Evolutionary conservation across 305 asterid species (phyloP).

Genomic region (Fraxinus ornus): DNA sequence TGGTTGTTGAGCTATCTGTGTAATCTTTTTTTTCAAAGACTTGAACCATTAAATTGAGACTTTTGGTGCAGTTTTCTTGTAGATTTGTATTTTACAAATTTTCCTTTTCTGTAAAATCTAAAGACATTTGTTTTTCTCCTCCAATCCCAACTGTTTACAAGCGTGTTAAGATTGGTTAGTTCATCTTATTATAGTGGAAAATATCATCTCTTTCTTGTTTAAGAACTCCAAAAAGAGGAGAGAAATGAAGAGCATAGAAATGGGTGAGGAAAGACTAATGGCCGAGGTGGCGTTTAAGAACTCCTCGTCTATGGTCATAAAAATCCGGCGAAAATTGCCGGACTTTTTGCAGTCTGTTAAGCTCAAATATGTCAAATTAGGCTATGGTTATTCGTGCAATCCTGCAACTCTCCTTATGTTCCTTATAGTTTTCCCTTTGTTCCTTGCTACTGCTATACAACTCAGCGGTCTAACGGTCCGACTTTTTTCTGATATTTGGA

Average conservation of each 20-base stretch:
- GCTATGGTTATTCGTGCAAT: constrained; percentile 32
- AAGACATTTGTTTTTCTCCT: background rate
- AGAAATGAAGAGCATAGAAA: constrained; percentile 40
- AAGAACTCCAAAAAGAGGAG: background rate
- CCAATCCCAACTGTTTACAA: constrained; percentile 19
- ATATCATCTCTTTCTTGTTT: background rate
- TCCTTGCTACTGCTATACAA: constrained; percentile 15
- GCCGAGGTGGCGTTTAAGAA: constrained; percentile 75
- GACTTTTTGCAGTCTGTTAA: constrained; percentile 37
- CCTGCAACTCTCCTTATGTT: constrained; percentile 23
- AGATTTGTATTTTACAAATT: background rate
- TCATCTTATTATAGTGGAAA: constrained; percentile 12
- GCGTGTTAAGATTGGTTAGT: constrained; percentile 16
- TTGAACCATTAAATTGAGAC: constrained; percentile 10
- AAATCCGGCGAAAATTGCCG: constrained; percentile 41
- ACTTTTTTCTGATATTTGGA: background rate
- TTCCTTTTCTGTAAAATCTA: background rate
- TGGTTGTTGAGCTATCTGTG: constrained; percentile 50
- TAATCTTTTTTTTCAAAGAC: constrained; percentile 11
- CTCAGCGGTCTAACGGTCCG: constrained; percentile 5
- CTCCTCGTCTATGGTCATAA: constrained; percentile 59
- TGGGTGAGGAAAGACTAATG: constrained; percentile 62
- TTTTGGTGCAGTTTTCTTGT: background rate
- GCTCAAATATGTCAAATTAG: constrained; percentile 37
- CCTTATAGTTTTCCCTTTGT: constrained; percentile 23